Percentiles rank a stretch among this genome's conserved stretches.
Evolutionary conservation across 768 basidiomycete species (phyloP).

Genomic region (Boletus tylopilopsis): DNA sequence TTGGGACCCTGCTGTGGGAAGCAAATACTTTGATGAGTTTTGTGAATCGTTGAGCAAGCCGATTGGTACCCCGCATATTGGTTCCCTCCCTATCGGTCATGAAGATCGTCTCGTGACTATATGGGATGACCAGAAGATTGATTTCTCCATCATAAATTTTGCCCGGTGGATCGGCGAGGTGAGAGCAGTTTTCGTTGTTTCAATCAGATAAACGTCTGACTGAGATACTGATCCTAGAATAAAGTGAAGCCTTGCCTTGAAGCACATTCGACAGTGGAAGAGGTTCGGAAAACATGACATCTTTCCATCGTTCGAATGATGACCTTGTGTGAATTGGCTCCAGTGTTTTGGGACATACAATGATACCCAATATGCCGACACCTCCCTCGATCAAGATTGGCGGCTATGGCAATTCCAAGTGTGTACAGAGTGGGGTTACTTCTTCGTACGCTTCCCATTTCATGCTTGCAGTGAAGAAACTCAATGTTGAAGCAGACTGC

Average conservation of each 20-base stretch:
- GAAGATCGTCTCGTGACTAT: constrained; percentile 46
- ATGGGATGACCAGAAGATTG: constrained; percentile 45
- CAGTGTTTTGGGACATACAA: constrained; percentile 88
- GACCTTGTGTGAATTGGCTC: not conserved
- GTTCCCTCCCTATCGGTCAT: constrained; percentile 45
- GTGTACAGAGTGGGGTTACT: constrained; percentile 96
- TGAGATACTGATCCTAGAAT: constrained; percentile 35
- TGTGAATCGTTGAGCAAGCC: constrained; percentile 55
- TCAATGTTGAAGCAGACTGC: constrained; percentile 47
- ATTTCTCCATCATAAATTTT: constrained; percentile 66
- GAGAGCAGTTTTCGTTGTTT: constrained; percentile 11
- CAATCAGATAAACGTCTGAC: not conserved
- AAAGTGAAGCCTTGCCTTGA: constrained; percentile 56
- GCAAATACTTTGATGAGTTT: constrained; percentile 63
- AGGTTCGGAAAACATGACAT: constrained; percentile 34
- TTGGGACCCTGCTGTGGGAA: constrained; percentile 77
- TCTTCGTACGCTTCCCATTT: constrained; percentile 49
- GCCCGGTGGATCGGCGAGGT: constrained; percentile 75
- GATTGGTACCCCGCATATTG: constrained; percentile 29
- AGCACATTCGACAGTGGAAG: constrained; percentile 40
- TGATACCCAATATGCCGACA: constrained; percentile 58
- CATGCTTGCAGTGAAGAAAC: not conserved
- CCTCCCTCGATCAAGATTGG: constrained; percentile 71
- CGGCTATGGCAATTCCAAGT: constrained; percentile 88
- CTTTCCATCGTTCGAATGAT: not conserved